phyloP scores from a whole-genome alignment of 2,329 filamentous ascomycete species.

The Boeremia exigua region DNA sequence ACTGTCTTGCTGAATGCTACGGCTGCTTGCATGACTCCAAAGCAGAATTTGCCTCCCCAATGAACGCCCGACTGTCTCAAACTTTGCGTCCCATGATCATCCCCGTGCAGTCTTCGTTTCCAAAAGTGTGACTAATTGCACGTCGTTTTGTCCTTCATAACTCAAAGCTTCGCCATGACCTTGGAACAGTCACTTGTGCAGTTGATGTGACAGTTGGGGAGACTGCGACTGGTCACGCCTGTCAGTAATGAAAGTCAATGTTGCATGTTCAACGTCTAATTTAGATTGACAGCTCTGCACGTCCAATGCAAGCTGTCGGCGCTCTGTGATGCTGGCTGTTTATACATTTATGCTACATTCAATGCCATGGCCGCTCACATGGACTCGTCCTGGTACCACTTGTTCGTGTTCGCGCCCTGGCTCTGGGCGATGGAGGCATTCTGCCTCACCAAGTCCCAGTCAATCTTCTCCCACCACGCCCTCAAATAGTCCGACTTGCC shows the following conservation, averaged over 20 bases:
- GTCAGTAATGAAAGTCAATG: not conserved
- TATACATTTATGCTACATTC: slow-evolving; percentile 24
- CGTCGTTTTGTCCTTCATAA: too few species aligned
- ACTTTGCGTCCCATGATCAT: too few species aligned
- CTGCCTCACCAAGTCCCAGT: slow-evolving; percentile 76
- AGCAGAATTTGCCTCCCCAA: not conserved
- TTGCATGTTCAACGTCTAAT: not conserved
- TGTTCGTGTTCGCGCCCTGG: not conserved
- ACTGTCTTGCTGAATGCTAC: not conserved
- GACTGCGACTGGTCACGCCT: not conserved
- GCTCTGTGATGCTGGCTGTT: slow-evolving; percentile 6
- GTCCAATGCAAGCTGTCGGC: slow-evolving; percentile 5
- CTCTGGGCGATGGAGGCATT: slow-evolving; percentile 15
- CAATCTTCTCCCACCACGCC: slow-evolving; percentile 85
- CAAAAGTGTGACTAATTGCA: too few species aligned
- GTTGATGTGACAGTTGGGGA: not conserved
- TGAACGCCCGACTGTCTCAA: not conserved
- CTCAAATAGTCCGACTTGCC: slow-evolving; percentile 80
- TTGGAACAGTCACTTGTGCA: too few species aligned
- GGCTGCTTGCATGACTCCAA: not conserved
- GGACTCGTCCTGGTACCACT: slow-evolving; percentile 14
- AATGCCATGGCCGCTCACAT: not conserved
- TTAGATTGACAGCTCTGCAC: not conserved
- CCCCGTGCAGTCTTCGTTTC: too few species aligned
- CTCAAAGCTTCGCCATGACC: too few species aligned